Conservation (phyloP, 2,329 filamentous ascomycete genomes). For the Gremmenia infestans region DNA sequence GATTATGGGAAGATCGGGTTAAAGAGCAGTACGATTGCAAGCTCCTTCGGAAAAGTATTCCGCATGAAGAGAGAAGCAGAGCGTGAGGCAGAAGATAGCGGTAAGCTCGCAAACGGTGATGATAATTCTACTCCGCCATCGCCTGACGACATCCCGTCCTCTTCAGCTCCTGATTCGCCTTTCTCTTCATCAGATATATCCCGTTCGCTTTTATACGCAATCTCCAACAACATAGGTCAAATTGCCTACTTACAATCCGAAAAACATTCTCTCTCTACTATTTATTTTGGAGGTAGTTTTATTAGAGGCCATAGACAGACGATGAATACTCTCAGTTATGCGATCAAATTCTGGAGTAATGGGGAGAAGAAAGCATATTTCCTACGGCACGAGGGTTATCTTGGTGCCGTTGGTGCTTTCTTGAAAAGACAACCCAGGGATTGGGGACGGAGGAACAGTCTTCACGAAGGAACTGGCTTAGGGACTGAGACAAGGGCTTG, state of each 20-base stretch:
- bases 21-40: conserved; percentile 92
- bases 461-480: conserved; percentile 25
- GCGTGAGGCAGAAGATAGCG: conserved; percentile 67
- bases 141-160: neutral
- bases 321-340: conserved; percentile 95
- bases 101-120: conserved; percentile 32
- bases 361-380: conserved; percentile 95
- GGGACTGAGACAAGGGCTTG: conserved; percentile 20
- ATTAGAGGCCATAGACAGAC: conserved; percentile 95
- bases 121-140: conserved; percentile 8
- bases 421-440: conserved; percentile 84
- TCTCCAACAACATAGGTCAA: conserved; percentile 97
- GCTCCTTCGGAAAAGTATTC: conserved; percentile 95
- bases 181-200: conserved; percentile 85
- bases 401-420: conserved; percentile 91
- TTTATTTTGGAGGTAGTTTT: conserved; percentile 97
- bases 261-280: conserved; percentile 83
- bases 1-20: conserved; percentile 95
- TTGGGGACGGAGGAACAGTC: conserved; percentile 79
- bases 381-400: conserved; percentile 88
- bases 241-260: conserved; percentile 97
- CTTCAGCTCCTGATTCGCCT: conserved; percentile 30
- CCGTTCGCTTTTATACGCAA: conserved; percentile 85
- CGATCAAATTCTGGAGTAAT: conserved; percentile 96
- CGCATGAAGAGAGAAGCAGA: conserved; percentile 86